phyloP scores from a whole-genome alignment of 441 rosid species.

The Populus hybrid region DNA sequence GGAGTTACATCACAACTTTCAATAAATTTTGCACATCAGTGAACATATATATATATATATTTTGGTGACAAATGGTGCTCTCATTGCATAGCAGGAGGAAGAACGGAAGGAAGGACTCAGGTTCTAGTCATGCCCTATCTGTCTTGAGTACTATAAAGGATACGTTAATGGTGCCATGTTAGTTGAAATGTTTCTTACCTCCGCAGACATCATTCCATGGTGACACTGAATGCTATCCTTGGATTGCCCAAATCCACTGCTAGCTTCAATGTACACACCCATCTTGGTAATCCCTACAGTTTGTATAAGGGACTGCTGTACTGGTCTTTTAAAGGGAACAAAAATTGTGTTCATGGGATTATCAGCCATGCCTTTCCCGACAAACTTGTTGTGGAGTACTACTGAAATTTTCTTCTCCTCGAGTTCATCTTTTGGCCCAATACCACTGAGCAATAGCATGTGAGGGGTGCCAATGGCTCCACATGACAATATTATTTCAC shows the following conservation, averaged over 20 bases:
- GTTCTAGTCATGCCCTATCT: too few relatives aligned
- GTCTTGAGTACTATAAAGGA: background rate
- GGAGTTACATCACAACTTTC: background rate
- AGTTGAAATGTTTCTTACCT: constrained; percentile 41
- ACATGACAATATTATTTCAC: constrained; percentile 78
- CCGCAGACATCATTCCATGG: constrained; percentile 76
- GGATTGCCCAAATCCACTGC: constrained; percentile 90
- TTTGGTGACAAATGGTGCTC: too few relatives aligned
- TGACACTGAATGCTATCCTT: constrained; percentile 70
- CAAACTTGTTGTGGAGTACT: constrained; percentile 57
- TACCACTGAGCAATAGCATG: constrained; percentile 79
- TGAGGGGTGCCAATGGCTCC: constrained; percentile 97
- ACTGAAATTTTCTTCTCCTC: constrained; percentile 53
- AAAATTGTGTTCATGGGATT: constrained; percentile 90
- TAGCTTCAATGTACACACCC: constrained; percentile 91
- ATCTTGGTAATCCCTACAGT: constrained; percentile 86
- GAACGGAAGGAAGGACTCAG: too few relatives aligned
- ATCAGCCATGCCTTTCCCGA: constrained; percentile 88
- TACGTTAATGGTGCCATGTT: background rate
- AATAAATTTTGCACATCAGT: background rate
- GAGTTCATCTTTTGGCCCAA: constrained; percentile 76
- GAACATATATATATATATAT: too few relatives aligned
- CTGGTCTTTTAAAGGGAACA: constrained; percentile 59
- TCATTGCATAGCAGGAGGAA: too few relatives aligned
- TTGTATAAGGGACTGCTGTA: constrained; percentile 69